Evolutionary conservation across 768 basidiomycete genomes (phyloP).

Genomic region (Naganishia vishniacii): DNA sequence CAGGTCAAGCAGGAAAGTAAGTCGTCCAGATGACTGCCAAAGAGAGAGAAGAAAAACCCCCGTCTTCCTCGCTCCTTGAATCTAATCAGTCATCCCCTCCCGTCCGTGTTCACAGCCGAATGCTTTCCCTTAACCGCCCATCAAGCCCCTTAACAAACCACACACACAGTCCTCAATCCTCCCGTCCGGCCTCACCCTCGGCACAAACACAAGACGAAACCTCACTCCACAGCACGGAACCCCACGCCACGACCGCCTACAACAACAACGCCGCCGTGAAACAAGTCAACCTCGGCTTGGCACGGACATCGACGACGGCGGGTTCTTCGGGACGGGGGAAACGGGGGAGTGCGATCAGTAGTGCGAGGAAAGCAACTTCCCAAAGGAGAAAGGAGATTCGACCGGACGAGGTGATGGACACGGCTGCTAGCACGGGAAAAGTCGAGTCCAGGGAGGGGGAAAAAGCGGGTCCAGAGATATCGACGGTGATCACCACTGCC

Average conservation of each 20-base stretch:
- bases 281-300: conserved; percentile 15
- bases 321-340: conserved; percentile 12
- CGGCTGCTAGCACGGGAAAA: neutral
- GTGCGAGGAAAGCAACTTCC: conserved; percentile 6
- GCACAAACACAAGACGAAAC: conserved; percentile 4
- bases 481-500: neutral
- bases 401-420: neutral
- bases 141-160: conserved; percentile 1
- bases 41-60: too few species aligned
- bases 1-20: conserved; percentile 18
- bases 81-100: neutral
- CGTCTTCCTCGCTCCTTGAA: neutral
- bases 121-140: conserved; percentile 4
- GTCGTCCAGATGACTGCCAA: neutral
- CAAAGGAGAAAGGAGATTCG: conserved; percentile 10
- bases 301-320: neutral
- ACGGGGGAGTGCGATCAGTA: conserved; percentile 8
- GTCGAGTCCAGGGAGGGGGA: neutral
- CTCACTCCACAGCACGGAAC: conserved; percentile 6
- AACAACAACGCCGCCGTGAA: neutral
- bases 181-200: conserved; percentile 11
- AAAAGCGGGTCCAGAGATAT: conserved; percentile 3
- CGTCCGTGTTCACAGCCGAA: neutral
- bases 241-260: neutral
- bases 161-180: conserved; percentile 9